A percentile compares a stretch with the other conserved stretches of the same genome.
phyloP scores from a whole-genome alignment of 1,139 yeast species.

The Yamadazyma diospyri region DNA sequence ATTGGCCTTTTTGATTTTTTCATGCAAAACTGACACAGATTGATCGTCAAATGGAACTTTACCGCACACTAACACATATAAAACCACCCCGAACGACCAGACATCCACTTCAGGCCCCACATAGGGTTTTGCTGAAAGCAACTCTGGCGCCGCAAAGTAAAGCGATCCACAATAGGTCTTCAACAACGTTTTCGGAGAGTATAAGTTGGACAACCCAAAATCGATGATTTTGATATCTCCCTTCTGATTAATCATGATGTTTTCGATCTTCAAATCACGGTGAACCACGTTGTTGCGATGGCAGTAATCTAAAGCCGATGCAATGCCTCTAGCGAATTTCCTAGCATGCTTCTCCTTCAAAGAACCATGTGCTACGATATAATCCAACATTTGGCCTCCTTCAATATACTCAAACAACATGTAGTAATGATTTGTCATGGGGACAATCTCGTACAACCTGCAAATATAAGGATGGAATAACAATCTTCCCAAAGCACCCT shows the following conservation, averaged over 20 bases:
- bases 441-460: conserved; percentile 86
- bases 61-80: conserved; percentile 93
- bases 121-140: conserved; percentile 88
- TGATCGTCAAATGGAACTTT: conserved; percentile 98
- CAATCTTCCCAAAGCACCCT: conserved; percentile 88
- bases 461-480: conserved; percentile 92
- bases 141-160: conserved; percentile 97
- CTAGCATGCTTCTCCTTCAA: conserved; percentile 92
- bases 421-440: conserved; percentile 95
- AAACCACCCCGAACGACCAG: conserved; percentile 97
- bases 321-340: conserved; percentile 94
- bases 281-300: conserved; percentile 94
- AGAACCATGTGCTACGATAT: conserved; percentile 94
- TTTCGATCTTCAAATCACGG: conserved; percentile 94
- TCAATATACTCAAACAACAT: conserved; percentile 96
- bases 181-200: conserved; percentile 64
- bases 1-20: conserved; percentile 86
- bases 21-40: conserved; percentile 87
- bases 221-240: conserved; percentile 96
- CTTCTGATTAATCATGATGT: conserved; percentile 87
- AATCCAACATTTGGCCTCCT: conserved; percentile 97
- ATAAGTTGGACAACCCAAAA: conserved; percentile 90
- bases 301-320: conserved; percentile 89
- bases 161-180: conserved; percentile 97
- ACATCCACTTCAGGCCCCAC: conserved; percentile 96